Base-by-base conservation (phyloP, 1,284 basidiomycete species). In the Xerocomus nothofagi region DNA sequence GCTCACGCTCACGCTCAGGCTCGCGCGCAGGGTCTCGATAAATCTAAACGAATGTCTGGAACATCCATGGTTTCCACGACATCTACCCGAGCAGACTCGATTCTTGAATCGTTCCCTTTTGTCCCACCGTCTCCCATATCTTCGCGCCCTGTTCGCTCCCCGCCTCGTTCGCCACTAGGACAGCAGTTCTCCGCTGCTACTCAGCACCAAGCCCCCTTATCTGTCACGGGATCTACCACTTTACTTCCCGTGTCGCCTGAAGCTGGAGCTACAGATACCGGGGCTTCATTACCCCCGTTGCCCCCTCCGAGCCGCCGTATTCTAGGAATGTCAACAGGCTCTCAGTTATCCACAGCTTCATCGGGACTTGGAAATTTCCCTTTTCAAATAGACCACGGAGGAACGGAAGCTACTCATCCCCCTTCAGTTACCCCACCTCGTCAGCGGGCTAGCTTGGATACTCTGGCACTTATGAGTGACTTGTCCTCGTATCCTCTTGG, bases 71-170 rank as follows among this genome's bases (percentile, higher is more conserved):
- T 85, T 49, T 82, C 82, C 30, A 79, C 81, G 11, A 73, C 82
- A n/a, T 84, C 84, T 20, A 81, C 81, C 4, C 75, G 78, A 49
- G 84, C 86, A 33, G 88, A 91, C 65, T 90, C 88, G 2, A 88
- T 91, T 54, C 75, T 91, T 20, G 88, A 88, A 67, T 84, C 80
- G 21, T 91, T 91, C 76, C 87, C 87, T 36, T 91, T 91, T 63
- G 88, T 91, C 8, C 88, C 88, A 20, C 88, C 88, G 1, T 88
- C 86, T 4, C 88, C 88, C 6, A 90, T 91, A 54, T 88, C 86
- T 15, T 80, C 86, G 58, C 75, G 84, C 41, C 88, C 88, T 10
- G 72, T 82, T 57, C 77, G 87, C 55, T 82, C 87, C 4, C 86
- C 87, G 4, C 84, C 84, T 27, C 80, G 82, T 47, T 89, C 86